Percentiles rank a stretch among this genome's conserved stretches.
Evolutionary conservation across 371 early-diverging fungal species (phyloP).

Genomic region (Rhizopus stolonifer): DNA sequence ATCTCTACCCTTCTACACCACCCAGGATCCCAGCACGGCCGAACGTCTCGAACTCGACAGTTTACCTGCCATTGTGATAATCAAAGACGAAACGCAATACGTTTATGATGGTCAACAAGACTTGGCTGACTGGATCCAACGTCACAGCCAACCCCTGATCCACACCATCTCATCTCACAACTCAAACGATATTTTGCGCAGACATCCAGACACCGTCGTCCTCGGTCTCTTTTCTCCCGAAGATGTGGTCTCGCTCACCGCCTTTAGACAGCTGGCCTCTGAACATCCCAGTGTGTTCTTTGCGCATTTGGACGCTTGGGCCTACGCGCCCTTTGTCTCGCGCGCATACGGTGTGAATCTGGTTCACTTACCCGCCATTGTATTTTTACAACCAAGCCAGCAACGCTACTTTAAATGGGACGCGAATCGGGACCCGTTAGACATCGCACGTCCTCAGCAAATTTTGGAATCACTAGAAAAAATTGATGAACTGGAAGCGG

Average conservation of each 20-base stretch:
- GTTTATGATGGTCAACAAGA: conserved; percentile 5
- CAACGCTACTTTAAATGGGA: conserved; percentile 22
- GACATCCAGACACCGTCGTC: conserved; percentile 9
- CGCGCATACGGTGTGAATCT: conserved; percentile 57
- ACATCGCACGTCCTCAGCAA: conserved; percentile 3
- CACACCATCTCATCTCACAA: conserved; percentile 15
- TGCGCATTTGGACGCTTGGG: conserved; percentile 63
- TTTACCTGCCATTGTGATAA: conserved; percentile 19
- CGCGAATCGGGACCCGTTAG: conserved; percentile 6
- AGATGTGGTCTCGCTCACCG: conserved; percentile 5
- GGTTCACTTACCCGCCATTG: conserved; percentile 49
- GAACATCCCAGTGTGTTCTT: conserved; percentile 37
- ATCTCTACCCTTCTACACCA: conserved; percentile 24
- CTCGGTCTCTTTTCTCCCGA: conserved; percentile 14
- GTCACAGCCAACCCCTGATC: conserved; percentile 22
- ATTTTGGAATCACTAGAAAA: conserved; percentile 9
- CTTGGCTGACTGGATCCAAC: conserved; percentile 14
- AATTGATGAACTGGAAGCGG: conserved; percentile 6
- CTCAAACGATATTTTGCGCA: conserved; percentile 11
- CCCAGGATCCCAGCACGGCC: conserved; percentile 16
- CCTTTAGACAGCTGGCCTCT: conserved; percentile 19
- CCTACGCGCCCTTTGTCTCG: conserved; percentile 55
- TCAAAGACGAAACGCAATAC: conserved; percentile 21
- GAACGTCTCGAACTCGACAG: conserved; percentile 6
- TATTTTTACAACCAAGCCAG: conserved; percentile 59